A percentile compares a stretch with the other conserved stretches of the same genome.
phyloP scores from a whole-genome alignment of 805 yeast species.

The Cyberlindnera japonica region DNA sequence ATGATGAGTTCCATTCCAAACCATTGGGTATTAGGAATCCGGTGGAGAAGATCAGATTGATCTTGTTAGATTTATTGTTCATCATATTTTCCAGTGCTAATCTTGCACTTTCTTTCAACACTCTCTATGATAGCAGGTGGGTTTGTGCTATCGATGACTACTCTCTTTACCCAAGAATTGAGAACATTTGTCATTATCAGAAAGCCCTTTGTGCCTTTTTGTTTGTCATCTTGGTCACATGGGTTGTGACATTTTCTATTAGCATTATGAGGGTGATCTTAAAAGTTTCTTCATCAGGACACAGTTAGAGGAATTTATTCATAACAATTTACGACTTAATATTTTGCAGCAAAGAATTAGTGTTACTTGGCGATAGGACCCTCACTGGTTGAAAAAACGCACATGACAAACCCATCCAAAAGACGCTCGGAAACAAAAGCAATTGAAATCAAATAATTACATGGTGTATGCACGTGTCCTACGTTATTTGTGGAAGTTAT shows the following conservation, averaged over 20 bases:
- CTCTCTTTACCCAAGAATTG: conserved; percentile 33
- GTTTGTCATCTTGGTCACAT: conserved; percentile 67
- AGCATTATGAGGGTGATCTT: conserved; percentile 82
- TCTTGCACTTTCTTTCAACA: conserved; percentile 78
- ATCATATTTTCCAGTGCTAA: conserved; percentile 89
- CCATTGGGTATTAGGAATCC: conserved; percentile 91
- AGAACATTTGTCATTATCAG: conserved; percentile 71
- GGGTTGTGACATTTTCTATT: conserved; percentile 84
- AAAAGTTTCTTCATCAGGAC: conserved; percentile 37
- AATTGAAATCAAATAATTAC: too few relatives aligned
- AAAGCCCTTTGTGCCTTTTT: conserved; percentile 74
- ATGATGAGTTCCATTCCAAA: conserved; percentile 88
- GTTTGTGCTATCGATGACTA: conserved; percentile 45
- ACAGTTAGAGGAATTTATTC: too few relatives aligned
- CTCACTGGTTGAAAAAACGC: too few relatives aligned
- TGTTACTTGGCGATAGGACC: too few relatives aligned
- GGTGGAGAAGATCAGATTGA: conserved; percentile 71
- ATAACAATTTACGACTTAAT: too few relatives aligned
- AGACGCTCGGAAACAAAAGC: too few relatives aligned
- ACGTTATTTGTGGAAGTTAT: too few relatives aligned
- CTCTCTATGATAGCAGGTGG: conserved; percentile 79
- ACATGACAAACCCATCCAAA: too few relatives aligned
- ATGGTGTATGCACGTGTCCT: too few relatives aligned
- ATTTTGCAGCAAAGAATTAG: too few relatives aligned
- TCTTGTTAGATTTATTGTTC: conserved; percentile 79